Evolutionary conservation across 768 basidiomycete genomes (phyloP).

Genomic region (Amanita fuliginea): DNA sequence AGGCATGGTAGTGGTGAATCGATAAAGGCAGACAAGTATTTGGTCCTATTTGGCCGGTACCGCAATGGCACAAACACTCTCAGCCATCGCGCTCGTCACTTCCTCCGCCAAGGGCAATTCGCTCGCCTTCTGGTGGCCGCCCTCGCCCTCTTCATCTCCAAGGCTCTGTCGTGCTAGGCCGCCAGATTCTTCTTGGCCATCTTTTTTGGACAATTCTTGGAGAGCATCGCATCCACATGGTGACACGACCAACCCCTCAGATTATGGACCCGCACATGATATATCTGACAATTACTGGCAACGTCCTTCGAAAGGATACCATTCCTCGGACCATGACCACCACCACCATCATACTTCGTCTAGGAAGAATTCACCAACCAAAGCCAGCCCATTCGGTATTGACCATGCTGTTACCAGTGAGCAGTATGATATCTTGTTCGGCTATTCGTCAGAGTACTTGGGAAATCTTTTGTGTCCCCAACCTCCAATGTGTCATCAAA

Average conservation of each 20-base stretch:
- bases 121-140: conserved; percentile 81
- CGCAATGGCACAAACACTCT: conserved; percentile 64
- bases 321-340: conserved; percentile 32
- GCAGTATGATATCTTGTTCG: conserved; percentile 60
- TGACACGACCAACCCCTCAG: conserved; percentile 14
- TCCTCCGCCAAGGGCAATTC: conserved; percentile 73
- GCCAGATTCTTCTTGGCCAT: conserved; percentile 27
- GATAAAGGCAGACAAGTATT: background rate
- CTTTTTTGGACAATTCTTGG: conserved; percentile 67
- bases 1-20: conserved; percentile 10
- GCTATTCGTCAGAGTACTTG: conserved; percentile 73
- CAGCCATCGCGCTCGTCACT: conserved; percentile 76
- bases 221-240: conserved; percentile 47
- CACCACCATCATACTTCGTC: conserved; percentile 37
- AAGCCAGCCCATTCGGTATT: conserved; percentile 27
- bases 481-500: conserved; percentile 77
- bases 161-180: conserved; percentile 67
- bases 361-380: conserved; percentile 39
- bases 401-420: conserved; percentile 28
- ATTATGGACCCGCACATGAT: conserved; percentile 11
- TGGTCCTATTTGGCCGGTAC: background rate
- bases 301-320: conserved; percentile 20
- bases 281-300: conserved; percentile 57
- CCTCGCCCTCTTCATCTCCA: conserved; percentile 48
- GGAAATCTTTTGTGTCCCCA: conserved; percentile 75